phyloP scores from a whole-genome alignment of 805 yeast species.

The Kodamaea nitidulidarum region DNA sequence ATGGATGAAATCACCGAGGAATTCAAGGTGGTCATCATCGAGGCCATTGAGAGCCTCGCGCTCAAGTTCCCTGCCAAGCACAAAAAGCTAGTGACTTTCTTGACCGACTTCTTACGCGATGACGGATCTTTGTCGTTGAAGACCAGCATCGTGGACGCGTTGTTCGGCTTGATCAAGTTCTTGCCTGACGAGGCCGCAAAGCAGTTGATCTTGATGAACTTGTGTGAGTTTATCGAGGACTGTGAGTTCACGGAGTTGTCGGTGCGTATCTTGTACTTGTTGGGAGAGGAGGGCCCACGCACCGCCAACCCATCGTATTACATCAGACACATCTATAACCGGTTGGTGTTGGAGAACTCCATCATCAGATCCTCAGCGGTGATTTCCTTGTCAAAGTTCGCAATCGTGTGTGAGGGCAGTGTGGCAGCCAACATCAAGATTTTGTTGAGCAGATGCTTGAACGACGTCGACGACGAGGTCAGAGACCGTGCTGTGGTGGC shows the following conservation, averaged over 20 bases:
- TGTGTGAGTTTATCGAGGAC: conserved; percentile 97
- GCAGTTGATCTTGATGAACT: conserved; percentile 76
- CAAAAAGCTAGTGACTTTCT: conserved; percentile 73
- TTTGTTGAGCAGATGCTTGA: conserved; percentile 76
- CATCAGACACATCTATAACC: conserved; percentile 93
- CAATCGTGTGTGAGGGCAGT: conserved; percentile 65
- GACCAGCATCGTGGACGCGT: conserved; percentile 84
- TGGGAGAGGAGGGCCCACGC: conserved; percentile 92
- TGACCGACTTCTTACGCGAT: conserved; percentile 79
- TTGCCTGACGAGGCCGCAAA: conserved; percentile 69
- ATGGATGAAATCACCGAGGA: conserved; percentile 95
- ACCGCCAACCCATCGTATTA: conserved; percentile 83
- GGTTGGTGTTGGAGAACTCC: conserved; percentile 94
- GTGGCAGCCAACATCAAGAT: conserved; percentile 68
- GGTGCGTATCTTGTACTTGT: conserved; percentile 84
- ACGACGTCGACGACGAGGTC: conserved; percentile 92
- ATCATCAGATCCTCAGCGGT: conserved; percentile 95
- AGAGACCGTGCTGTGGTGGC: conserved; percentile 95
- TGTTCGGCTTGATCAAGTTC: conserved; percentile 84
- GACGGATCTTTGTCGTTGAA: conserved; percentile 89
- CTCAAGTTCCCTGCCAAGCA: conserved; percentile 91
- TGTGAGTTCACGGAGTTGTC: conserved; percentile 93
- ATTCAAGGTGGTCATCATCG: conserved; percentile 89
- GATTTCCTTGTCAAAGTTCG: conserved; percentile 86
- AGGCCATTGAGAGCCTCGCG: conserved; percentile 88